Conservation (phyloP, 129 eudicot species). For the Flaveria bidentis region DNA sequence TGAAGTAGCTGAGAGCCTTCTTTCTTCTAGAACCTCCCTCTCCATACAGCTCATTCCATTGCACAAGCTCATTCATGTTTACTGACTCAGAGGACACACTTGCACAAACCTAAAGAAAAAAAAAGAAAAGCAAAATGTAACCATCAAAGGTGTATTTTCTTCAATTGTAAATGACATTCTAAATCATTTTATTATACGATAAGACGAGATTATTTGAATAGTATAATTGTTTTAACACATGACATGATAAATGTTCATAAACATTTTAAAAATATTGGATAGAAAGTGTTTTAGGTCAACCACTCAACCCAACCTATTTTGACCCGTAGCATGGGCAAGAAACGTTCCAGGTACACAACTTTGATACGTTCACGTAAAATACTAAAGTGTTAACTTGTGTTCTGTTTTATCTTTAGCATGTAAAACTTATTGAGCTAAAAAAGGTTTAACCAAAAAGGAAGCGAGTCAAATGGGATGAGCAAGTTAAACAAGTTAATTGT, state of each 20-base stretch:
- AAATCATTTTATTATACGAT: neutral
- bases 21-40: constrained; percentile 85
- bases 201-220: neutral
- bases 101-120: constrained; percentile 63
- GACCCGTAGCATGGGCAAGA: neutral
- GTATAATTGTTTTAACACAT: neutral
- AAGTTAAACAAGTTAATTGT: neutral
- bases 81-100: constrained; percentile 75
- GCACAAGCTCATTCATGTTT: constrained; percentile 74
- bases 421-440: neutral
- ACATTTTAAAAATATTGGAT: neutral
- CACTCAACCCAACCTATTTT: neutral
- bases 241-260: neutral
- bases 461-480: neutral
- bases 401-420: neutral
- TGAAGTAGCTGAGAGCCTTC: constrained; percentile 75
- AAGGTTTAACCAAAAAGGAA: neutral
- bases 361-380: neutral
- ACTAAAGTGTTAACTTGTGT: neutral
- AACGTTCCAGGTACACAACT: neutral
- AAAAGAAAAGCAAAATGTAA: too few relatives aligned
- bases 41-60: constrained; percentile 85
- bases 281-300: neutral
- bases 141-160: too few relatives aligned
- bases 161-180: too few relatives aligned